phyloP scores from a whole-genome alignment of 192 early-diverging fungal genomes.

The Ambispora gerdemannii region DNA sequence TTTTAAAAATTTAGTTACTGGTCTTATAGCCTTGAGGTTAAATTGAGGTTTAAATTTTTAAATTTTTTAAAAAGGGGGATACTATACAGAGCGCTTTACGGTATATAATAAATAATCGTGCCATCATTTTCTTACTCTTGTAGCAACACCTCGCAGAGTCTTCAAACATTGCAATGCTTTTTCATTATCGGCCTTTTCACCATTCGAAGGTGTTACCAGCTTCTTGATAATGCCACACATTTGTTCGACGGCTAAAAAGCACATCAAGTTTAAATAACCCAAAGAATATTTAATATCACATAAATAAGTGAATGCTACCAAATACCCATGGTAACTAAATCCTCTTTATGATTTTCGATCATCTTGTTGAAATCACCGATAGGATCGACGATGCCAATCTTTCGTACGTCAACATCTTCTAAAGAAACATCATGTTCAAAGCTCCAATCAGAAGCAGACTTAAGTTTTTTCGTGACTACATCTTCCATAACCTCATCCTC shows the following conservation, averaged over 20 bases:
- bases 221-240: conserved; percentile 50
- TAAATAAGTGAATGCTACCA: background rate
- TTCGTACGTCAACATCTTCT: conserved; percentile 36
- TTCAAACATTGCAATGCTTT: conserved; percentile 58
- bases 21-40: too few species aligned
- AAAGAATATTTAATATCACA: background rate
- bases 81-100: too few species aligned
- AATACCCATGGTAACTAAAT: conserved; percentile 52
- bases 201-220: conserved; percentile 52
- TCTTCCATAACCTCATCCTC: conserved; percentile 35
- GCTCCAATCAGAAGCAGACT: conserved; percentile 18
- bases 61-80: too few species aligned
- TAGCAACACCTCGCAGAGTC: conserved; percentile 42
- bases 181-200: conserved; percentile 50
- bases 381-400: conserved; percentile 55
- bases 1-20: too few species aligned
- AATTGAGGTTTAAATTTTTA: background rate
- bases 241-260: conserved; percentile 42
- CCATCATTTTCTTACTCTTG: conserved; percentile 10
- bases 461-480: conserved; percentile 31
- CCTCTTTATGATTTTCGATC: conserved; percentile 48
- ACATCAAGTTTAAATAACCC: conserved; percentile 2
- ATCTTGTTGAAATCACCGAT: conserved; percentile 62
- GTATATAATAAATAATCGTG: too few species aligned
- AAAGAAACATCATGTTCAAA: background rate